Base-by-base conservation (phyloP, 2,329 filamentous ascomycete genomes). In the Sclerotinia borealis region DNA sequence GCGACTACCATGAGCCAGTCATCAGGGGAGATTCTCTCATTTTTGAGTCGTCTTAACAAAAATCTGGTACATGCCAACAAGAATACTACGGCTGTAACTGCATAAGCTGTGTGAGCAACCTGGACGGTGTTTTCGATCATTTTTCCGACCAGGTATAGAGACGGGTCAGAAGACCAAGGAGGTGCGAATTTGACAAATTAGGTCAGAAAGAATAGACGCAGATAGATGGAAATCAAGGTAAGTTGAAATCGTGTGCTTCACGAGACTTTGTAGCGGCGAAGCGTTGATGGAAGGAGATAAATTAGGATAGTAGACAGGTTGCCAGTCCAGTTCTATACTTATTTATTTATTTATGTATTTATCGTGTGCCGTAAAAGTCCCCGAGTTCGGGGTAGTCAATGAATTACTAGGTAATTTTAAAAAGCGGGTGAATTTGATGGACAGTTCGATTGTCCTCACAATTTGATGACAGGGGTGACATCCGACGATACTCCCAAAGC, bases 1-100 rank as follows among this genome's bases (percentile, higher is more conserved):
- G 54, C 25, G 10, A 17, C 3, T n/a, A 59, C 17, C 61, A 63
- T 63, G 11, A 59, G 27, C 52, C 47, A 63, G 29, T 63, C 61
- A 36, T 63, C 61, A 3, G 9, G 13, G 17, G 59, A 41, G n/a
- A 36, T 43, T 17, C 3, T 49, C 8, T 63, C 61, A 37, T 59
- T 34, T 5, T 59, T 63, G 45, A 63, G n/a, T 41, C 37, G 17
- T 43, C 54, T 22, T 22, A 63, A 51, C 8, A 59, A 15, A 22
- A 59, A 31, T 34, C 54, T 50, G 19, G 25, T 8, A 17, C 43
- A 43, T 9, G 31, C 22, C 13, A 63, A 29, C 15, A 59, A 15
- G 10, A 50, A 31, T 19, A 49, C 45, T 1, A 45, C 4, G 5
- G 27, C 29, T 15, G n/a, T 34, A 17, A 59, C 17, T 27, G 43